Percentiles rank a stretch among this genome's conserved stretches.
Evolutionary conservation across 305 asterid species (phyloP).

Genomic region (Fraxinus velutina): DNA sequence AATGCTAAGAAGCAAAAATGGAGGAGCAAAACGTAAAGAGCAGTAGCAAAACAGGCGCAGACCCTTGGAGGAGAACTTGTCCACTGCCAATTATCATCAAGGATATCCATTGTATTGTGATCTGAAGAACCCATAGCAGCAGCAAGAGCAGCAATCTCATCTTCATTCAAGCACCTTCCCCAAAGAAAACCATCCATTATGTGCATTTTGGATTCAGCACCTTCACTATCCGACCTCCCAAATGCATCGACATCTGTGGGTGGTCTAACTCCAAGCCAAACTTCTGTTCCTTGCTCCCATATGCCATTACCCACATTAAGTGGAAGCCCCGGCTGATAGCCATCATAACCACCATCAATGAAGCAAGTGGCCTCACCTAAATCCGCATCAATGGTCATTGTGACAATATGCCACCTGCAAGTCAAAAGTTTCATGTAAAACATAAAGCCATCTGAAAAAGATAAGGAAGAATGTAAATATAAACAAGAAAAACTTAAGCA

Average conservation of each 20-base stretch:
- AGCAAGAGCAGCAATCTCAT: conserved; percentile 84
- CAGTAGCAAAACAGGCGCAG: conserved; percentile 15
- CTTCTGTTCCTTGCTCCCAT: conserved; percentile 96
- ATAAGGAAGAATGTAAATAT: neutral
- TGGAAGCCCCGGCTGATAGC: conserved; percentile 84
- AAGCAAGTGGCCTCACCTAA: conserved; percentile 96
- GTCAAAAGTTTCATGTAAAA: conserved; percentile 19
- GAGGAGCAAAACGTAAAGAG: neutral
- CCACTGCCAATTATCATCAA: conserved; percentile 98
- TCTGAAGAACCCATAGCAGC: conserved; percentile 75
- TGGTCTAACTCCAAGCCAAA: conserved; percentile 91
- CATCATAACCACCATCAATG: conserved; percentile 93
- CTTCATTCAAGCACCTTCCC: conserved; percentile 96
- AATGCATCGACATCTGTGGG: conserved; percentile 93
- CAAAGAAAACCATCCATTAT: conserved; percentile 96
- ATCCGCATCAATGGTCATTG: conserved; percentile 91
- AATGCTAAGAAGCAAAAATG: conserved; percentile 9
- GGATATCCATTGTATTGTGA: conserved; percentile 64
- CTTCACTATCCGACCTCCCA: conserved; percentile 99
- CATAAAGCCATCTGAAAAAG: conserved; percentile 13
- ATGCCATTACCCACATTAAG: conserved; percentile 66
- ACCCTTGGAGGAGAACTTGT: conserved; percentile 98
- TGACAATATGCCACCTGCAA: conserved; percentile 95
- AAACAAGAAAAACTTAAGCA: neutral
- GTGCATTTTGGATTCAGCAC: conserved; percentile 91